phyloP scores from a whole-genome alignment of 768 basidiomycete genomes.

The Podaxis carcinomalis region DNA sequence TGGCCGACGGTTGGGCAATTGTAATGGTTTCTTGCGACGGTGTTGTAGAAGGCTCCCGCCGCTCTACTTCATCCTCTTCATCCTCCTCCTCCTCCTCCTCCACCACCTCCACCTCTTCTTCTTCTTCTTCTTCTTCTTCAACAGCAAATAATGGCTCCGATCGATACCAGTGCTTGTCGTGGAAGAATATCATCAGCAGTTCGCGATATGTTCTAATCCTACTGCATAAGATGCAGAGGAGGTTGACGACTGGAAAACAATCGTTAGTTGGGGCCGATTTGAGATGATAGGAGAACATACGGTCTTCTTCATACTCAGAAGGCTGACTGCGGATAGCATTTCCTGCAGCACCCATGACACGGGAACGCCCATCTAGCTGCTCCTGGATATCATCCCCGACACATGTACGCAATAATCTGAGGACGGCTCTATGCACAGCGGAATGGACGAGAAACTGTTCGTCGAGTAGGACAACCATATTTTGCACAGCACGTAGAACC shows the following conservation, averaged over 20 bases:
- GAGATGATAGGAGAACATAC: conserved; percentile 42
- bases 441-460: conserved; percentile 93
- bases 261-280: background rate
- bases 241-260: conserved; percentile 70
- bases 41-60: conserved; percentile 47
- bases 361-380: conserved; percentile 71
- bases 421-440: conserved; percentile 83
- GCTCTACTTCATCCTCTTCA: conserved; percentile 42
- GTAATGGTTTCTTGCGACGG: conserved; percentile 57
- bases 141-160: conserved; percentile 72
- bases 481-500: conserved; percentile 81
- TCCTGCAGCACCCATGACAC: conserved; percentile 82
- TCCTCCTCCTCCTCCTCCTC: conserved; percentile 59
- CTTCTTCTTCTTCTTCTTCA: conserved; percentile 72
- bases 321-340: conserved; percentile 62
- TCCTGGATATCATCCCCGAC: conserved; percentile 92
- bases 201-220: conserved; percentile 87
- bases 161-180: conserved; percentile 86
- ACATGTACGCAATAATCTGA: conserved; percentile 80
- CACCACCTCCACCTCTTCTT: conserved; percentile 54
- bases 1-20: conserved; percentile 39
- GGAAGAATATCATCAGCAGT: conserved; percentile 95
- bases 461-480: conserved; percentile 88
- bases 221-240: conserved; percentile 89
- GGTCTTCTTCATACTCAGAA: conserved; percentile 87